Conservation (phyloP, 768 basidiomycete species). For the Trametes punicea region DNA sequence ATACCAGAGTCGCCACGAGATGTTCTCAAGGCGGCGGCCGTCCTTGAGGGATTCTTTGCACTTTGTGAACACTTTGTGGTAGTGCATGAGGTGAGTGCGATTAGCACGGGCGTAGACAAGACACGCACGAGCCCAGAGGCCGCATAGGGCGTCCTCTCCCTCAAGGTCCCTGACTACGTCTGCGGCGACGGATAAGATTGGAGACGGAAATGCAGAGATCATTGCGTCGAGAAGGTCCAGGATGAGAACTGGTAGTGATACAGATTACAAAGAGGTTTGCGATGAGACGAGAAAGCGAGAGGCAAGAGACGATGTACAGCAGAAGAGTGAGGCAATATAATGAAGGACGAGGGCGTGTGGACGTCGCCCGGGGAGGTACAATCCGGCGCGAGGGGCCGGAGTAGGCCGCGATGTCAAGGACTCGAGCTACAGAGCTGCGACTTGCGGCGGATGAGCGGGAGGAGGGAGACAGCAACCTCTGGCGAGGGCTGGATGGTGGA, state of each 20-base stretch:
- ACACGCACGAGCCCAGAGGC: conserved; percentile 65
- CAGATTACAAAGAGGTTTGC: conserved; percentile 9
- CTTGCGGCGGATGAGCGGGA: background rate
- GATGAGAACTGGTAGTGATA: conserved; percentile 10
- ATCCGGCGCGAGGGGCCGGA: background rate
- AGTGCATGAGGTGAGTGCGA: conserved; percentile 7
- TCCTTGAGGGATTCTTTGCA: conserved; percentile 77
- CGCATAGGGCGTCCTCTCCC: conserved; percentile 60
- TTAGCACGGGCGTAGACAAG: background rate
- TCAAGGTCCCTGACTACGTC: conserved; percentile 69
- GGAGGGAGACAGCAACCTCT: background rate
- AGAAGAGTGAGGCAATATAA: background rate
- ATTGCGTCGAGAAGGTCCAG: conserved; percentile 31
- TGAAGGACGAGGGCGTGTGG: background rate
- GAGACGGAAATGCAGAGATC: conserved; percentile 53
- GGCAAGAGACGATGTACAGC: conserved; percentile 6
- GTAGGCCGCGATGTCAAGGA: background rate
- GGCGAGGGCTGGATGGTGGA: background rate
- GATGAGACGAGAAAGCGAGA: conserved; percentile 8
- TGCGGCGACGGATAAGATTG: conserved; percentile 61
- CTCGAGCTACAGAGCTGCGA: background rate
- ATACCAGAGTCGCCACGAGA: conserved; percentile 85
- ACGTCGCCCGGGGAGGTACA: background rate
- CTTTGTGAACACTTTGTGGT: conserved; percentile 69
- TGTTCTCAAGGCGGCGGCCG: conserved; percentile 81